Base-by-base conservation (phyloP, 768 basidiomycete species). In the Boletus pseudopeckii region DNA sequence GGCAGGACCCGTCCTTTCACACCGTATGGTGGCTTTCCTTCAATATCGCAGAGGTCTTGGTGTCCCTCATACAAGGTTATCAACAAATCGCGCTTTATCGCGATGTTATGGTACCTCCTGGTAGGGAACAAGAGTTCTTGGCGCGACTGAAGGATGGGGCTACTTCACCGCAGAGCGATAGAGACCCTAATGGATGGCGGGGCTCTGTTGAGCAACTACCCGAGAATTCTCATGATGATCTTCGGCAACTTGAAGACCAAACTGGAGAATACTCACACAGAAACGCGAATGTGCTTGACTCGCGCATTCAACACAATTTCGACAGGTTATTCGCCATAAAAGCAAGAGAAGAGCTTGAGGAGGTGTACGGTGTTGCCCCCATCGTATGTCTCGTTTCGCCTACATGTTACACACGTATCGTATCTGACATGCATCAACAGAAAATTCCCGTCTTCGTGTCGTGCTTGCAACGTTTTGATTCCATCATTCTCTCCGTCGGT, bases 1-100 rank as follows among this genome's bases (percentile, higher is more conserved):
- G 80, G 75, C 72, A 68, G 51, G 76, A 84, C 56, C 63, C 73
- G 1, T 79, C 81, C 4, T 92, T 92, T 72, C 66, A 71, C 20
- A 76, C 81, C 30, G 80, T 87, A 4, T 91, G 90, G 88, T 89
- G 85, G 84, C 71, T 89, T 36, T 85, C 86, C 2, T 73, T 92
- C 2, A 85, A 87, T 13, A 70, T 79, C 7, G 85, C 83, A 5
- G 90, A 90, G 58, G 84, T 84, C 5, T 57, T 79, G 20, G 81
- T 83, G 1, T 80, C 82, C 5, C 76, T 91, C 48, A 72, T 74
- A 49, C 90, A 91, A 65, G 88, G 87, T 9, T 92, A 89, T 63
- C 79, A 80, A 45, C 80, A 81, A 28, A 77, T 92, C 39, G 70
- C 74, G 13, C 71, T 87, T 8, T 92, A 92, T 68, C 76, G 79